Conservation (phyloP, 78 protist genomes). For the Cyanophora paradoxa region DNA sequence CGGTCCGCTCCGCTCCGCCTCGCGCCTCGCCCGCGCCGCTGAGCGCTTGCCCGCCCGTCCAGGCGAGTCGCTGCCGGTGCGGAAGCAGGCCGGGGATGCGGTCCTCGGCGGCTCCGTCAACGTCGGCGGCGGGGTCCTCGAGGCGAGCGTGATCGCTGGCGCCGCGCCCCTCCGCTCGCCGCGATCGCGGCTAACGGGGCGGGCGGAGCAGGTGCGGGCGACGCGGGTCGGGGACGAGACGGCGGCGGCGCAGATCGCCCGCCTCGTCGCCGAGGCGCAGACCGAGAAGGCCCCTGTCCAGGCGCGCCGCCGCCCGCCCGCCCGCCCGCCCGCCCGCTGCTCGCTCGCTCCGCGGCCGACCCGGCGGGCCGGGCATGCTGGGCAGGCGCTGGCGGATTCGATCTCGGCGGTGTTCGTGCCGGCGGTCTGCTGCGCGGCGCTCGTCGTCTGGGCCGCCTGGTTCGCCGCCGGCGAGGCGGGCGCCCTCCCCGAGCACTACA, state of each 20-base stretch:
- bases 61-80: slow-evolving; percentile 52
- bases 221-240: neutral
- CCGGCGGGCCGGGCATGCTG: too few relatives aligned
- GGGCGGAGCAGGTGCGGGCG: neutral
- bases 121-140: slow-evolving; percentile 31
- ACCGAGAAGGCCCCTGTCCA: slow-evolving; percentile 53
- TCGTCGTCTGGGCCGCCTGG: too few relatives aligned
- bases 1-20: slow-evolving; percentile 30
- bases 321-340: too few relatives aligned
- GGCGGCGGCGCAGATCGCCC: slow-evolving; percentile 63
- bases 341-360: too few relatives aligned
- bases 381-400: too few relatives aligned
- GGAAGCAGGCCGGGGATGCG: slow-evolving; percentile 50
- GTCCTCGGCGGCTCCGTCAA: slow-evolving; percentile 88
- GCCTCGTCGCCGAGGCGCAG: slow-evolving; percentile 88
- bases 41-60: neutral
- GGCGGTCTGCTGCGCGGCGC: too few relatives aligned
- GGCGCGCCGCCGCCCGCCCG: too few relatives aligned
- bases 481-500: too few relatives aligned
- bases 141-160: too few relatives aligned
- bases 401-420: slow-evolving; percentile 6
- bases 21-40: too few relatives aligned
- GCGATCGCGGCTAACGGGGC: neutral
- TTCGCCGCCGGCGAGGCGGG: too few relatives aligned
- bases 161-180: too few relatives aligned